These are phyloP conservation scores for Nadsonia starkeyi-henricii DNA, from an alignment of 1,139 yeast genomes.

Conservation along the genomic window DNA sequence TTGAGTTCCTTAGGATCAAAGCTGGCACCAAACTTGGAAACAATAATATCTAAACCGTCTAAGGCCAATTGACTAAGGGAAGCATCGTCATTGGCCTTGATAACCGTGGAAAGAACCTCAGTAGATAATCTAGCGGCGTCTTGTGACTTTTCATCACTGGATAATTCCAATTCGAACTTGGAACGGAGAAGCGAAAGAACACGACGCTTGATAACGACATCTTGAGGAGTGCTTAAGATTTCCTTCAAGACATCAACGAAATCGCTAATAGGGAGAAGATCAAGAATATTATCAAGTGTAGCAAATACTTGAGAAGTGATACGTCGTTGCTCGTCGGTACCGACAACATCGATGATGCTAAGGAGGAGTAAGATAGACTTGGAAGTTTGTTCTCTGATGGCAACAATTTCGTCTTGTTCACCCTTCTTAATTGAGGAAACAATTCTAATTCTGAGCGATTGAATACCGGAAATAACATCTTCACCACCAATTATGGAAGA, in stretches of 20 bases:
- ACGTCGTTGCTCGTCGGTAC: neutral
- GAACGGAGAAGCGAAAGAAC: slow-evolving; percentile 43
- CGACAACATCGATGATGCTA: slow-evolving; percentile 1
- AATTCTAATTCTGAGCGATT: slow-evolving; percentile 18
- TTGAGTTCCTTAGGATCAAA: slow-evolving; percentile 36
- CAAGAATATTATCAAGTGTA: slow-evolving; percentile 47
- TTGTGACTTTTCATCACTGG: slow-evolving; percentile 22
- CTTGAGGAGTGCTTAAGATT: slow-evolving; percentile 28
- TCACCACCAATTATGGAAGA: slow-evolving; percentile 17
- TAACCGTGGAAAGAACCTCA: slow-evolving; percentile 11
- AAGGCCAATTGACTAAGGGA: slow-evolving; percentile 50
- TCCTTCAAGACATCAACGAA: slow-evolving; percentile 55
- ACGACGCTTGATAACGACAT: slow-evolving; percentile 17
- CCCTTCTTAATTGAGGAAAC: slow-evolving; percentile 9
- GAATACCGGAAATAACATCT: slow-evolving; percentile 17
- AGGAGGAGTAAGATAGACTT: neutral
- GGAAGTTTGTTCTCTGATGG: neutral
- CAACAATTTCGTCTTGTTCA: slow-evolving; percentile 8
- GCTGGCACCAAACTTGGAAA: slow-evolving; percentile 45
- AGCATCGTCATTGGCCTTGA: slow-evolving; percentile 21
- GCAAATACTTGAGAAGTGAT: slow-evolving; percentile 19
- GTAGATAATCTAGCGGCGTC: slow-evolving; percentile 22
- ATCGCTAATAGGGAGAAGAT: slow-evolving; percentile 58
- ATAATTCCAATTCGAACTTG: slow-evolving; percentile 42
- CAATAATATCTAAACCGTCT: slow-evolving; percentile 51